Evolutionary conservation across 2,329 filamentous ascomycete species (phyloP), one percentile per base, ranked within the genome.

Genomic region (Colletotrichum sp.): DNA sequence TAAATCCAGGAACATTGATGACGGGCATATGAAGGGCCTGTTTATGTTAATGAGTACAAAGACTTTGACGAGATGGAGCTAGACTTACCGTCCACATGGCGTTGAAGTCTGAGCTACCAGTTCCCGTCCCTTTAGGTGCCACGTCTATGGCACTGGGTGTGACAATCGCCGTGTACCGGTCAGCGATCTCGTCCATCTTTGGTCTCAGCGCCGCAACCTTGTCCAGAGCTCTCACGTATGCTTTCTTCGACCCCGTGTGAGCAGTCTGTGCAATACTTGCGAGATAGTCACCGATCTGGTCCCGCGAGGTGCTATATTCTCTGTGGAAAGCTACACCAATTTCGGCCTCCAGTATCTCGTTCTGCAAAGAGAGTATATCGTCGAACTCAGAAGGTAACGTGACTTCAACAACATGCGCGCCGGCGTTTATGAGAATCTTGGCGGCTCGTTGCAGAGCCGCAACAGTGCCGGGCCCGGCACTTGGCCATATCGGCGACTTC

Each of bases 101-200:
- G 77, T 87, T 88, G 76, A 89, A 89, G 1, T 79, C 85, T n/a
- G 88, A 84, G 78, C 84, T 87, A 0, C 90, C 90, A 0, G 89
- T 92, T 70, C 81, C 86, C 34, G 85, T 83, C 2, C 89, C 90
- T 0, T 86, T 60, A 0, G 92, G 91, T 0, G 92, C 92, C 77
- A 92, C 91, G 70, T 92, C 92, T 0, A 88, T 79, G 0, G 89
- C 90, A 78, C 91, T 93, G 0, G 92, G 92, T 0, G 87, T 89
- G 12, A 94, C 77, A 0, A 93, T 85, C 0, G 89, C 90, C 16
- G 86, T 88, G 74, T 92, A 93, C 18, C 82, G 80, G 1, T 82
- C 81, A 0, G 88, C 86, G 6, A 93, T 85, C 3, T 81, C 83
- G 78, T 94, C 92, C 6, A 91, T 87, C 22, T 86, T 83, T 0